Evolutionary conservation across 2,329 filamentous ascomycete genomes (phyloP), one percentile per base, ranked within the genome.

Genomic region (Orbilia blumenaviensis): DNA sequence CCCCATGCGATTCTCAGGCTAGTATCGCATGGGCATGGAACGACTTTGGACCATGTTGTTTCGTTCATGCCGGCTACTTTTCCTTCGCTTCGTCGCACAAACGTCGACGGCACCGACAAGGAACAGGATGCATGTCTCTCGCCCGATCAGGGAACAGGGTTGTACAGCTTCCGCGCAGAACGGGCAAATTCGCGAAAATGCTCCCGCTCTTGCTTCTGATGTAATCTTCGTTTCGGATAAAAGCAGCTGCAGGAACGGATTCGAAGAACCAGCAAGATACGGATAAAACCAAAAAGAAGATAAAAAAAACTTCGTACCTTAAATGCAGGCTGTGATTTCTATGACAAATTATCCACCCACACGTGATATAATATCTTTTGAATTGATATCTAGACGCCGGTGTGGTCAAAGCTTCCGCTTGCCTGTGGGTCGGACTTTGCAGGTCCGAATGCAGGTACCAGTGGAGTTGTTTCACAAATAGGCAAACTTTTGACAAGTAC

Each of bases 81-180:
- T 52, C 25, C 56, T 64, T 56, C 44, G 32, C 41, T 62, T 61
- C 48, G 58, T 67, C 29, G 58, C 27, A 63, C 64, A 69, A 42
- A 60, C 23, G 63, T 52, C 34, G 27, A 69, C 66, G 72, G 23
- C 72, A 69, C 66, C 72, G 64, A 67, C 72, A 69, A 76, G 72
- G 72, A 64, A 54, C 63, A 60, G 58, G 64, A 64, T 69, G 64
- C 60, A 25, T 34, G 56, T 58, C 34, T 48, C 58, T 61, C 56
- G 72, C 72, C 72, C 62, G 58, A 76, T 69, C 72, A 68, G 58
- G 72, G 64, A 69, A 69, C 72, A 69, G 58, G 64, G 72, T 76
- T 76, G 72, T 60, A 69, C 58, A n/a, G 52, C 48, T 63, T 46
- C 48, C 58, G 60, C 52, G 48, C 48, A 69, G 29, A 52, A 73